phyloP scores from a whole-genome alignment of 2,329 filamentous ascomycete species.

The Remersonia thermophila region DNA sequence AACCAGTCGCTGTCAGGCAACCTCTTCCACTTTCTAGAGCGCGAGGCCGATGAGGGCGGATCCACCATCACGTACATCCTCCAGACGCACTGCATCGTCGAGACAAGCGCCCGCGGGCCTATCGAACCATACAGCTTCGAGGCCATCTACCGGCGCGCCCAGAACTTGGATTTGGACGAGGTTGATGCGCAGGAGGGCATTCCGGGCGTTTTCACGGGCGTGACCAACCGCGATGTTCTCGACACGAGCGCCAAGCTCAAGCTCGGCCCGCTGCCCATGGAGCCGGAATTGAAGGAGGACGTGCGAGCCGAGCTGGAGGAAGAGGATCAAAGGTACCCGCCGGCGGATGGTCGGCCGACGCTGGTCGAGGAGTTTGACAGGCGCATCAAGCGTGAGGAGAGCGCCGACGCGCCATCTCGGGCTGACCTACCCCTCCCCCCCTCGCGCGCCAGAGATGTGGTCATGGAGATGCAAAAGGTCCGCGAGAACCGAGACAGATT shows the following conservation, averaged over 20 bases:
- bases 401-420: slow-evolving; percentile 67
- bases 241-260: slow-evolving; percentile 49
- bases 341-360: slow-evolving; percentile 55
- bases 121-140: slow-evolving; percentile 53
- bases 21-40: slow-evolving; percentile 78
- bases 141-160: slow-evolving; percentile 43
- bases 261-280: slow-evolving; percentile 74
- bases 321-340: slow-evolving; percentile 67
- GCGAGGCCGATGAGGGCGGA: slow-evolving; percentile 71
- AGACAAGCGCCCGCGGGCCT: slow-evolving; percentile 46
- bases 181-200: slow-evolving; percentile 53
- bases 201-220: slow-evolving; percentile 48
- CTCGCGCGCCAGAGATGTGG: slow-evolving; percentile 77
- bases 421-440: slow-evolving; percentile 76
- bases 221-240: slow-evolving; percentile 48
- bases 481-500: slow-evolving; percentile 89
- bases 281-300: slow-evolving; percentile 69
- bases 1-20: slow-evolving; percentile 73
- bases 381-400: slow-evolving; percentile 80
- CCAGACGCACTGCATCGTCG: slow-evolving; percentile 44
- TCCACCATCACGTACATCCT: slow-evolving; percentile 66
- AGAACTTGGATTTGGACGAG: slow-evolving; percentile 51
- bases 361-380: slow-evolving; percentile 81
- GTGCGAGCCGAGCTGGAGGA: slow-evolving; percentile 79
- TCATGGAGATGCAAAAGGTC: slow-evolving; percentile 87